Conservation (phyloP, 495 filamentous ascomycete species). For the Lophiostoma macrostomum region DNA sequence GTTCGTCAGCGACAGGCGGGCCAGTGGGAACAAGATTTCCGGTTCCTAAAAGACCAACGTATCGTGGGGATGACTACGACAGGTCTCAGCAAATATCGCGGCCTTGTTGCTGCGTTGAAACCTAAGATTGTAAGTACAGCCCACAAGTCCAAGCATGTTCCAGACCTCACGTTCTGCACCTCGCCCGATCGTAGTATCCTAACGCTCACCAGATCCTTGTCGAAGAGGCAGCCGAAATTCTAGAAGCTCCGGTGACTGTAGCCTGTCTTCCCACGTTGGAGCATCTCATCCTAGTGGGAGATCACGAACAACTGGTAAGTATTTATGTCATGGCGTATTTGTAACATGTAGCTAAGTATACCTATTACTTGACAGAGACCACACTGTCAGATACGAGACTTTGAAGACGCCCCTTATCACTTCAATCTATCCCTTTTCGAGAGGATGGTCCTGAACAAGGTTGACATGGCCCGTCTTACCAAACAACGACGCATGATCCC, state of each 20-base stretch:
- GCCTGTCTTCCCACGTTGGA: slow-evolving; percentile 66
- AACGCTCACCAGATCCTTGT: too few relatives aligned
- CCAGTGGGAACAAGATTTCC: slow-evolving; percentile 54
- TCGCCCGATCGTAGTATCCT: too few relatives aligned
- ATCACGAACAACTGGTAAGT: slow-evolving; percentile 74
- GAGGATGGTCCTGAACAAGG: slow-evolving; percentile 65
- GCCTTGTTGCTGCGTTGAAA: slow-evolving; percentile 63
- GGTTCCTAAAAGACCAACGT: slow-evolving; percentile 52
- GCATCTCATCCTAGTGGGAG: slow-evolving; percentile 73
- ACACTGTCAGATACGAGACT: slow-evolving; percentile 53
- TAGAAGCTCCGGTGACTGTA: slow-evolving; percentile 63
- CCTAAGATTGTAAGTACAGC: slow-evolving; percentile 67
- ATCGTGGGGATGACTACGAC: slow-evolving; percentile 75
- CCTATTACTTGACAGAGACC: too few relatives aligned
- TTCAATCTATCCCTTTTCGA: slow-evolving; percentile 74
- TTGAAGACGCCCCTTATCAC: slow-evolving; percentile 56
- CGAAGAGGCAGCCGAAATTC: slow-evolving; percentile 73
- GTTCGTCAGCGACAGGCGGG: slow-evolving; percentile 49
- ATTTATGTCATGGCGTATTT: too few relatives aligned
- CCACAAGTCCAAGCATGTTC: too few relatives aligned
- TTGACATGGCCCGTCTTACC: slow-evolving; percentile 60
- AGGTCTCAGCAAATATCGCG: slow-evolving; percentile 84
- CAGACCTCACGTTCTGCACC: too few relatives aligned
- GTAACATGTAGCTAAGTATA: too few relatives aligned
- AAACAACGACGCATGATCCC: slow-evolving; percentile 71